Conservation (phyloP, 352 stramenopile genomes). For the Globisporangium recalcitrans region DNA sequence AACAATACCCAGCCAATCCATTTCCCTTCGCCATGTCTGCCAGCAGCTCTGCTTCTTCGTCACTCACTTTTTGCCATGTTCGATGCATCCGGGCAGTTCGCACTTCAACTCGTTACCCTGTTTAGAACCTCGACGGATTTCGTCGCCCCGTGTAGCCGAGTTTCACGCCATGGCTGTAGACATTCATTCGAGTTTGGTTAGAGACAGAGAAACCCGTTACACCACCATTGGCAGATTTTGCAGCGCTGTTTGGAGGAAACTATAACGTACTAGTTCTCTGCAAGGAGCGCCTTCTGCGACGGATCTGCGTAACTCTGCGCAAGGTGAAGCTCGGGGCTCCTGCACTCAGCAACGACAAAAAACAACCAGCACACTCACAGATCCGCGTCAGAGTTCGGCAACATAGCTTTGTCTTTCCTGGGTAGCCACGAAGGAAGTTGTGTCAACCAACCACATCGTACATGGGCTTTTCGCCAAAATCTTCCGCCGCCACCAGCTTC, state of each 20-base stretch:
- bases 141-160: constrained; percentile 18
- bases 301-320: constrained; percentile 46
- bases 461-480: constrained; percentile 33
- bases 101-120: constrained; percentile 17
- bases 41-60: not conserved
- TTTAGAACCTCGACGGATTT: constrained; percentile 12
- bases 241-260: constrained; percentile 8
- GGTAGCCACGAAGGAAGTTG: too few relatives aligned
- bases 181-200: not conserved
- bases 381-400: too few relatives aligned
- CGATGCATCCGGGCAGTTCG: not conserved
- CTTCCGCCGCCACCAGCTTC: constrained; percentile 59
- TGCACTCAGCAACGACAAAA: constrained; percentile 10
- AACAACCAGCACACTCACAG: too few relatives aligned
- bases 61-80: not conserved
- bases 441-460: too few relatives aligned
- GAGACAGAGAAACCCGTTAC: not conserved
- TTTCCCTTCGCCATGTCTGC: not conserved
- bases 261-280: constrained; percentile 59
- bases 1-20: not conserved
- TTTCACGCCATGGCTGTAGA: constrained; percentile 13
- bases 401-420: too few relatives aligned
- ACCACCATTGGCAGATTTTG: not conserved
- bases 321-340: constrained; percentile 45
- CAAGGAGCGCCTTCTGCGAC: constrained; percentile 49